Percentiles rank a stretch among this genome's conserved stretches.
phyloP scores from a whole-genome alignment of 2,329 filamentous ascomycete genomes.

The Plenodomus lindquistii region DNA sequence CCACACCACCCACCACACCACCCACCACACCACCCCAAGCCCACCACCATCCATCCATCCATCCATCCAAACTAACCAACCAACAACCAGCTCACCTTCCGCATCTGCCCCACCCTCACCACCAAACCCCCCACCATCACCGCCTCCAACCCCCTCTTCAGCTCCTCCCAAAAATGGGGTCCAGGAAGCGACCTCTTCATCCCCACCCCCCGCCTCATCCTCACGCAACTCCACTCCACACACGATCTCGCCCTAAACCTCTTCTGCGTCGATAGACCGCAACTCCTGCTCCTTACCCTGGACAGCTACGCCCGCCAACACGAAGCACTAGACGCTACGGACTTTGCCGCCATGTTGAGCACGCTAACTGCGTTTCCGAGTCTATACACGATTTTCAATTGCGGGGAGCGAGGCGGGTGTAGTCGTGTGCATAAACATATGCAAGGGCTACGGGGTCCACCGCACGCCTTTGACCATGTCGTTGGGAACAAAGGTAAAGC shows the following conservation, averaged over 20 bases:
- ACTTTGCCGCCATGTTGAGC: slow-evolving; percentile 47
- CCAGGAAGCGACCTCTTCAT: slow-evolving; percentile 50
- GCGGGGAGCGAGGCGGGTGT: slow-evolving; percentile 50
- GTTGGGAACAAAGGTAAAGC: slow-evolving; percentile 16
- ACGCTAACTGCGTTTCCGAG: slow-evolving; percentile 34
- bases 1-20: background rate
- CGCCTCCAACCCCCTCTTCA: slow-evolving; percentile 20
- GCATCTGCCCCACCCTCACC: slow-evolving; percentile 31
- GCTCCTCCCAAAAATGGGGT: slow-evolving; percentile 30
- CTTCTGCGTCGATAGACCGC: slow-evolving; percentile 54
- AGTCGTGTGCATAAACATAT: slow-evolving; percentile 57
- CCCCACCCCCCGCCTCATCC: slow-evolving; percentile 48
- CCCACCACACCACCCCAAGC: background rate
- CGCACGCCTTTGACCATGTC: slow-evolving; percentile 35
- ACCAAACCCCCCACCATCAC: slow-evolving; percentile 37
- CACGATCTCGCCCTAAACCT: slow-evolving; percentile 56
- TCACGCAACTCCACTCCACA: slow-evolving; percentile 46
- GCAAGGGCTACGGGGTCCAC: slow-evolving; percentile 46
- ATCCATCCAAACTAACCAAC: no score
- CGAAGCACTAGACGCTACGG: slow-evolving; percentile 46
- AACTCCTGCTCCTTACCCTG: slow-evolving; percentile 53
- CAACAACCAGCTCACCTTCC: slow-evolving; percentile 34
- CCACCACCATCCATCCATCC: no score
- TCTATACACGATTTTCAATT: slow-evolving; percentile 54
- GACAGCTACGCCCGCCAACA: slow-evolving; percentile 54